phyloP scores from a whole-genome alignment of 805 yeast species.

The Wickerhamiella cacticola region DNA sequence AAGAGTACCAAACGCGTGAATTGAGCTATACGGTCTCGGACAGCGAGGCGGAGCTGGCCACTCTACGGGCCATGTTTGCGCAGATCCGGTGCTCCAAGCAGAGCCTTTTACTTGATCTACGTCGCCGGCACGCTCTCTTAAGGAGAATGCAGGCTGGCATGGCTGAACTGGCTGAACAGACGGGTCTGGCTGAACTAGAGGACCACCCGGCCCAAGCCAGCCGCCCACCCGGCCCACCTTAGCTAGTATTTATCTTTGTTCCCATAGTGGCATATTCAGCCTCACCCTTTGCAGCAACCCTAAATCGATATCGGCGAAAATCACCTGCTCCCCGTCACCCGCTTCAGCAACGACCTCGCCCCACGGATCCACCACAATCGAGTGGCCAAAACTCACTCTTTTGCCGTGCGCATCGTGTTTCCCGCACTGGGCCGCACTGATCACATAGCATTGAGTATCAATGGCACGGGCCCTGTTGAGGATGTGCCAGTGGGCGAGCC shows the following conservation, averaged over 20 bases:
- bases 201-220: constrained; percentile 3
- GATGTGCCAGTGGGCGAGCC: constrained; percentile 78
- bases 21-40: constrained; percentile 12
- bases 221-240: too few relatives aligned
- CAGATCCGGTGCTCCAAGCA: constrained; percentile 9
- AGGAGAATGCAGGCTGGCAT: neutral
- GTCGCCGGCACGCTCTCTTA: neutral
- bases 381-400: constrained; percentile 75
- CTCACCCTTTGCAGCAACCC: constrained; percentile 44
- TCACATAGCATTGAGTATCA: constrained; percentile 74
- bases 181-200: constrained; percentile 12
- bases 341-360: constrained; percentile 70
- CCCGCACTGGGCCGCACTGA: constrained; percentile 86
- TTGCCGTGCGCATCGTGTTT: constrained; percentile 52
- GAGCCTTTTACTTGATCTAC: neutral
- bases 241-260: too few relatives aligned
- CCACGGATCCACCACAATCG: constrained; percentile 85
- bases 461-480: constrained; percentile 77
- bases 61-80: constrained; percentile 12
- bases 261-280: constrained; percentile 52
- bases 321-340: constrained; percentile 67
- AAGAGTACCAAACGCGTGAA: constrained; percentile 7
- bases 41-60: constrained; percentile 14
- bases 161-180: too few relatives aligned
- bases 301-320: constrained; percentile 62